Percentiles rank a stretch among this genome's conserved stretches.
phyloP scores from a whole-genome alignment of 805 yeast genomes.

The Jamesozyma hellenica region DNA sequence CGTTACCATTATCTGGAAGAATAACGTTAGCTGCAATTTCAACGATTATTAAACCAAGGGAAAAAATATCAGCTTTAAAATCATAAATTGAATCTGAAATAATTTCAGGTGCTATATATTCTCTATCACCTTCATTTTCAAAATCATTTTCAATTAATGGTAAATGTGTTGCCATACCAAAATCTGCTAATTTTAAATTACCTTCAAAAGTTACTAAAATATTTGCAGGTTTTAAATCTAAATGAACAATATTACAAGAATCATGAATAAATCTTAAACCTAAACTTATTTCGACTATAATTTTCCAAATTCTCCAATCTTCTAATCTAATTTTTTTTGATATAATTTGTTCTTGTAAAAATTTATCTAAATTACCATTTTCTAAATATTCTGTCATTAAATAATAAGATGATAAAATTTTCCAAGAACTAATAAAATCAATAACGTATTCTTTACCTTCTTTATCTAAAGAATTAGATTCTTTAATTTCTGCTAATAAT shows the following conservation, averaged over 20 bases:
- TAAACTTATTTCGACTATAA: constrained; percentile 67
- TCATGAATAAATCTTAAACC: constrained; percentile 77
- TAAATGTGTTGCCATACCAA: constrained; percentile 80
- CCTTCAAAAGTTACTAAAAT: constrained; percentile 93
- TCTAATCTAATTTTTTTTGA: constrained; percentile 53
- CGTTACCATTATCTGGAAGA: constrained; percentile 89
- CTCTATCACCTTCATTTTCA: constrained; percentile 95
- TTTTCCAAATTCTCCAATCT: constrained; percentile 97
- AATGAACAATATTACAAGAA: constrained; percentile 62
- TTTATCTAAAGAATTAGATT: constrained; percentile 36
- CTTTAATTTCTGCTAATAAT: constrained; percentile 19
- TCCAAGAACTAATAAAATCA: constrained; percentile 80
- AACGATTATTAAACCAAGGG: constrained; percentile 86
- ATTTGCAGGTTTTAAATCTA: constrained; percentile 93
- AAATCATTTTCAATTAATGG: constrained; percentile 56
- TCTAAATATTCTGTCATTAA: constrained; percentile 94
- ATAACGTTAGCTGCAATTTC: constrained; percentile 94
- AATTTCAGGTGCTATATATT: constrained; percentile 95
- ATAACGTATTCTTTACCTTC: constrained; percentile 69
- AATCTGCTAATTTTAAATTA: constrained; percentile 85
- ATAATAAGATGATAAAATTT: constrained; percentile 60
- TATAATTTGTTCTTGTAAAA: constrained; percentile 67
- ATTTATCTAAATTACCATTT: constrained; percentile 79
- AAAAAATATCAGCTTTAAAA: constrained; percentile 87
- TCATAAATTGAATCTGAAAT: constrained; percentile 74